These are phyloP conservation scores for Gossypium arboreum DNA, from an alignment of 345 rosid genomes.

Conservation along the genomic window DNA sequence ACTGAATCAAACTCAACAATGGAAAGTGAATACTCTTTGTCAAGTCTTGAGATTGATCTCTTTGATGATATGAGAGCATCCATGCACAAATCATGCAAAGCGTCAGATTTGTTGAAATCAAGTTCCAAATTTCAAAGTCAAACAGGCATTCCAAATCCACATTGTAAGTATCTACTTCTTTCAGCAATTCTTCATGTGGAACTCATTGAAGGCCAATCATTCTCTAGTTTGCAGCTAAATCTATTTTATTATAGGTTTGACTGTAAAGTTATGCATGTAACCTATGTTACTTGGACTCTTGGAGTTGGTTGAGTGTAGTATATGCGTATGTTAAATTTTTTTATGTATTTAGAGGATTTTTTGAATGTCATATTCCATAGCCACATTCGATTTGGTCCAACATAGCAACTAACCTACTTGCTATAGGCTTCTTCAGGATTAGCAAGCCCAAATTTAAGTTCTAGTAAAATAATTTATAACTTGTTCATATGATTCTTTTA, in stretches of 20 bases:
- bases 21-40: conserved; percentile 29
- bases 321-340: background rate
- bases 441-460: background rate
- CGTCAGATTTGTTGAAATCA: conserved; percentile 12
- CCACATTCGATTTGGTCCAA: too few relatives aligned
- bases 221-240: background rate
- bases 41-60: conserved; percentile 42
- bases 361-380: too few relatives aligned
- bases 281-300: background rate
- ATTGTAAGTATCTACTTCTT: conserved; percentile 24
- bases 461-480: background rate
- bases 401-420: too few relatives aligned
- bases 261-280: background rate
- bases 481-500: background rate
- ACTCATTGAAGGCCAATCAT: background rate
- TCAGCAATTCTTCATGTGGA: background rate
- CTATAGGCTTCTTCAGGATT: background rate
- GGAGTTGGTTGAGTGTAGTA: background rate
- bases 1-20: conserved; percentile 22
- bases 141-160: conserved; percentile 16
- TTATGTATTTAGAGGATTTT: background rate
- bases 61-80: conserved; percentile 38
- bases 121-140: conserved; percentile 16
- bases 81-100: background rate
- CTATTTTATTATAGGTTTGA: background rate